Evolutionary conservation across 78 protist genomes (phyloP).

Genomic region (Abeoforma whisleri): DNA sequence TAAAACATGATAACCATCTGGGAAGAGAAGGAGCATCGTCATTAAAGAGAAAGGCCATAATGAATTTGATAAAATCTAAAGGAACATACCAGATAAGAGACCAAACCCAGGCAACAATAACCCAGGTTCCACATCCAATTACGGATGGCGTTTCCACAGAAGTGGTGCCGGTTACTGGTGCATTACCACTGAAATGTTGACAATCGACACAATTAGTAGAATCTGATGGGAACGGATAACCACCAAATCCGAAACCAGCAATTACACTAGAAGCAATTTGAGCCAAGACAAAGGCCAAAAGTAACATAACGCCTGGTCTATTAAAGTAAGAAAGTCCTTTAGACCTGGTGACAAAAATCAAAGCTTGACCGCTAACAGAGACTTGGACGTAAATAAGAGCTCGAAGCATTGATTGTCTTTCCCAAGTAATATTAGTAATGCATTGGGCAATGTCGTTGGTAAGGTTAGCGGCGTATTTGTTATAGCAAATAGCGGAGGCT

Average conservation of each 20-base stretch:
- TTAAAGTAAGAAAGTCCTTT: slow-evolving; percentile 53
- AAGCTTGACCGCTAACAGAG: slow-evolving; percentile 62
- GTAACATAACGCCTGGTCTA: slow-evolving; percentile 54
- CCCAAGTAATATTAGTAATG: slow-evolving; percentile 21
- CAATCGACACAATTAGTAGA: too few relatives aligned
- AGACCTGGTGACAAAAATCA: slow-evolving; percentile 59
- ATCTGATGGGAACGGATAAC: background rate
- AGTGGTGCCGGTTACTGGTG: background rate
- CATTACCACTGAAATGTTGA: too few relatives aligned
- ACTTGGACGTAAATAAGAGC: slow-evolving; percentile 61
- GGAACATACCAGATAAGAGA: slow-evolving; percentile 58
- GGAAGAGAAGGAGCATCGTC: background rate
- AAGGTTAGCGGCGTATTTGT: too few relatives aligned
- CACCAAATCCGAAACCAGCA: slow-evolving; percentile 6
- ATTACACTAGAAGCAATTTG: slow-evolving; percentile 53
- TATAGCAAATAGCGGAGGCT: too few relatives aligned
- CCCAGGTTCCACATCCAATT: slow-evolving; percentile 63
- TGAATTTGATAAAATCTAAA: slow-evolving; percentile 63
- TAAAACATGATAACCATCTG: too few relatives aligned
- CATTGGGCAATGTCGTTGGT: too few relatives aligned
- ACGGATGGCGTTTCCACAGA: background rate
- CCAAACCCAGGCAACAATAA: slow-evolving; percentile 60
- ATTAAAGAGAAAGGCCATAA: background rate
- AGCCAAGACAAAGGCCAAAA: slow-evolving; percentile 56
- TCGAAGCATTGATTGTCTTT: slow-evolving; percentile 34